These are phyloP conservation scores for Pleurotus djamor DNA, from an alignment of 768 basidiomycete genomes.

Conservation along the genomic window DNA sequence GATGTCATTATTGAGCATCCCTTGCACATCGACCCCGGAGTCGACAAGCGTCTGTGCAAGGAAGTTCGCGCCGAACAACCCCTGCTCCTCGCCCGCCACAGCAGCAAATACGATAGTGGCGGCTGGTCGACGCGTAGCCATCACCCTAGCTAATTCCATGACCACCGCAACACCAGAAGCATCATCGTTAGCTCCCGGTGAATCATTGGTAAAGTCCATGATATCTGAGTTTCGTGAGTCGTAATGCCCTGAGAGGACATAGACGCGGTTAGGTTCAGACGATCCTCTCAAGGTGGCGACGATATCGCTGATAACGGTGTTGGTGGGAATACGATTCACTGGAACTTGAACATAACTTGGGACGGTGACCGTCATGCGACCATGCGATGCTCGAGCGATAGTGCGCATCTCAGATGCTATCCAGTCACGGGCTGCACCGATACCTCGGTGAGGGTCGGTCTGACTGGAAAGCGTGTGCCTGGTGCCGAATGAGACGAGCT, in stretches of 20 bases:
- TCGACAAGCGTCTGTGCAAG: conserved; percentile 40
- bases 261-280: conserved; percentile 45
- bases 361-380: conserved; percentile 41
- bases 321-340: conserved; percentile 29
- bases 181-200: conserved; percentile 55
- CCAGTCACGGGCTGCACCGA: conserved; percentile 58
- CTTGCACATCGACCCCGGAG: conserved; percentile 48
- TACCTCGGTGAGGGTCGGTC: conserved; percentile 49
- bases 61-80: conserved; percentile 44
- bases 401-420: conserved; percentile 43
- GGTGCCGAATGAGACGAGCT: conserved; percentile 56
- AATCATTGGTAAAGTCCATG: conserved; percentile 38
- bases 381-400: conserved; percentile 33
- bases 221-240: conserved; percentile 42
- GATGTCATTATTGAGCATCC: conserved; percentile 59
- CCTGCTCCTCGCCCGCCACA: conserved; percentile 54
- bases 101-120: conserved; percentile 53
- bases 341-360: conserved; percentile 43
- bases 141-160: conserved; percentile 49
- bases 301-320: conserved; percentile 50
- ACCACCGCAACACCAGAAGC: conserved; percentile 54
- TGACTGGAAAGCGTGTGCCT: conserved; percentile 51
- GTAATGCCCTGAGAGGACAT: conserved; percentile 55
- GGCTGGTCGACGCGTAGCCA: conserved; percentile 42
- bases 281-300: conserved; percentile 47